Conservation (phyloP, 257 asterid genomes). For the Ophiorrhiza pumila region DNA sequence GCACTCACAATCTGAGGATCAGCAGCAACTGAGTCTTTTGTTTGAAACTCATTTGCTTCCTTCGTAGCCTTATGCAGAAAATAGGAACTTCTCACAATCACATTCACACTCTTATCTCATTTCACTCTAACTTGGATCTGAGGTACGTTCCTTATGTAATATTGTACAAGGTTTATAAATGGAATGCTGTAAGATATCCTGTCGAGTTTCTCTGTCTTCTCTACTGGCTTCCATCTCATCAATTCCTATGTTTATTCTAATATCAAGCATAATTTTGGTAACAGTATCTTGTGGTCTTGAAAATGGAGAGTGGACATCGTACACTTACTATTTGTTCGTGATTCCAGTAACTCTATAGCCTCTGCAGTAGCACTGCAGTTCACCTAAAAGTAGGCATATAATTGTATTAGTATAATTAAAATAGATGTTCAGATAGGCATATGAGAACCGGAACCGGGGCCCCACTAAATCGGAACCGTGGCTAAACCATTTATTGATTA, state of each 20-base stretch:
- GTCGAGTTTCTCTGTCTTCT: constrained; percentile 22
- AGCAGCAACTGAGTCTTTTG: constrained; percentile 15
- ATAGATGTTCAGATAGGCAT: not conserved
- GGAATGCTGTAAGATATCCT: constrained; percentile 29
- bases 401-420: not conserved
- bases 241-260: constrained; percentile 27
- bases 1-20: constrained; percentile 11
- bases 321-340: constrained; percentile 43
- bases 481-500: too few relatives aligned
- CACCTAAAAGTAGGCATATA: constrained; percentile 32
- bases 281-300: not conserved
- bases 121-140: constrained; percentile 26
- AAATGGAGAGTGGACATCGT: not conserved
- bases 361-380: constrained; percentile 24
- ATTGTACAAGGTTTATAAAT: constrained; percentile 59
- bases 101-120: constrained; percentile 15
- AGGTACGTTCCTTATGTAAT: constrained; percentile 45
- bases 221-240: constrained; percentile 21
- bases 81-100: constrained; percentile 33
- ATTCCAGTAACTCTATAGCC: constrained; percentile 28
- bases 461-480: too few relatives aligned
- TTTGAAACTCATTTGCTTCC: constrained; percentile 15
- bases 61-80: constrained; percentile 21
- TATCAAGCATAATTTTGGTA: not conserved
- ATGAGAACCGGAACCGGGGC: too few relatives aligned